Conservation (phyloP, 345 rosid genomes). For the Lepidium sativum region DNA sequence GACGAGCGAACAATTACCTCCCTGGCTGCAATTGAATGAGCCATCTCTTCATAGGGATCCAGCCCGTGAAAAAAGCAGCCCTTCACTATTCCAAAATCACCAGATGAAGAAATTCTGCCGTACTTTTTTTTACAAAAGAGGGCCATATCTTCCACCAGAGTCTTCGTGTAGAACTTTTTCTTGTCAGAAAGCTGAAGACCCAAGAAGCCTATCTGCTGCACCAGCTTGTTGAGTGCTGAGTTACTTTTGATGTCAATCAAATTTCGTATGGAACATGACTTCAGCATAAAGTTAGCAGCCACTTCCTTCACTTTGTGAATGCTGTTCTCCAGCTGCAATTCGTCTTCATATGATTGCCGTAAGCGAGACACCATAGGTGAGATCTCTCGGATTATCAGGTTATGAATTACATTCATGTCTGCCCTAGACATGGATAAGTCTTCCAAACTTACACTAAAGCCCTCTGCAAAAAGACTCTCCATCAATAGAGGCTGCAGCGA, state of each 20-base stretch:
- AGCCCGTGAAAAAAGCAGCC: slow-evolving; percentile 75
- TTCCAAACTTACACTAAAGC: slow-evolving; percentile 59
- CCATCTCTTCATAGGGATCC: slow-evolving; percentile 89
- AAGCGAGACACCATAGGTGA: slow-evolving; percentile 51
- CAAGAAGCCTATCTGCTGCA: slow-evolving; percentile 82
- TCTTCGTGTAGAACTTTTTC: slow-evolving; percentile 74
- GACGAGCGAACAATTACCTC: slow-evolving; percentile 89
- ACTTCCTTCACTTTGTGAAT: slow-evolving; percentile 43
- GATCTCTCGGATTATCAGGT: slow-evolving; percentile 28
- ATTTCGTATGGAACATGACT: slow-evolving; percentile 55
- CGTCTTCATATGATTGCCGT: slow-evolving; percentile 56
- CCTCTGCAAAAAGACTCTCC: slow-evolving; percentile 61
- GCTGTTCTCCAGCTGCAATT: slow-evolving; percentile 62
- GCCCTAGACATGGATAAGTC: slow-evolving; percentile 57
- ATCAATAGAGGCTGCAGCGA: slow-evolving; percentile 75
- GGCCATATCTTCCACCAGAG: slow-evolving; percentile 69
- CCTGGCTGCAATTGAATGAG: slow-evolving; percentile 72
- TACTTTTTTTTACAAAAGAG: slow-evolving; percentile 48
- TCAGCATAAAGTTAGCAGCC: slow-evolving; percentile 44
- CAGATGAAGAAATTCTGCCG: slow-evolving; percentile 56
- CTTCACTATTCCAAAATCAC: slow-evolving; percentile 60
- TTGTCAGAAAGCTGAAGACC: slow-evolving; percentile 81
- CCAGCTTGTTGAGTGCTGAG: slow-evolving; percentile 56
- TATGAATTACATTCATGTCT: slow-evolving; percentile 30
- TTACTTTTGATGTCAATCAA: slow-evolving; percentile 76